Evolutionary conservation across 2,329 filamentous ascomycete genomes (phyloP).

Genomic region (Cyanodermella asteris): DNA sequence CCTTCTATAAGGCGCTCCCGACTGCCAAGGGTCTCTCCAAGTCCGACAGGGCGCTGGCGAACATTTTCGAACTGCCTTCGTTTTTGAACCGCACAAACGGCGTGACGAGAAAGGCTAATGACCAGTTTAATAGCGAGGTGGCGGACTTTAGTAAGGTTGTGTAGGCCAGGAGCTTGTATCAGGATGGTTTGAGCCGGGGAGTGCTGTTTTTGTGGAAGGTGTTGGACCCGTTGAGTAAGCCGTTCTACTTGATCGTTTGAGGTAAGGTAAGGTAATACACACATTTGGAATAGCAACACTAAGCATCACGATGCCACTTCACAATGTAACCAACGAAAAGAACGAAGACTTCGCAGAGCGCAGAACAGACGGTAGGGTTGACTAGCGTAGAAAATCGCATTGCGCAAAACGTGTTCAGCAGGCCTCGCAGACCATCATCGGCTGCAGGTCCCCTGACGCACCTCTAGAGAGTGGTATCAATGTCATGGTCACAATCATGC

Average conservation of each 20-base stretch:
- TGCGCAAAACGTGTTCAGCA: too few relatives aligned
- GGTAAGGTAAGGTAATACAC: too few relatives aligned
- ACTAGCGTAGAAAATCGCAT: too few relatives aligned
- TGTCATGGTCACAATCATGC: too few relatives aligned
- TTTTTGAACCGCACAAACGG: slow-evolving; percentile 16
- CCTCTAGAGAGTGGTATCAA: too few relatives aligned
- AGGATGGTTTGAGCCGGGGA: slow-evolving; percentile 20
- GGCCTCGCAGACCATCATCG: too few relatives aligned
- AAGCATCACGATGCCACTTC: too few relatives aligned
- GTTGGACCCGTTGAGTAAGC: slow-evolving; percentile 10
- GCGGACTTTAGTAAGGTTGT: slow-evolving; percentile 17
- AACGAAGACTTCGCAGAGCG: too few relatives aligned
- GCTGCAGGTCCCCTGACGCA: too few relatives aligned
- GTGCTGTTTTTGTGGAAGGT: slow-evolving; percentile 26
- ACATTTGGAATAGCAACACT: too few relatives aligned
- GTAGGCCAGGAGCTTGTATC: slow-evolving; percentile 19
- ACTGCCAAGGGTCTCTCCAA: slow-evolving; percentile 18
- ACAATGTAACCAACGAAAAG: too few relatives aligned
- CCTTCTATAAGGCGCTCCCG: slow-evolving; percentile 20
- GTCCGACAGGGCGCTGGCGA: slow-evolving; percentile 17
- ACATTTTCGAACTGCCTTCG: slow-evolving; percentile 19
- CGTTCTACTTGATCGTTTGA: slow-evolving; percentile 3
- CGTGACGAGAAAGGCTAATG: slow-evolving; percentile 14
- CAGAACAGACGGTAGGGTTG: too few relatives aligned
- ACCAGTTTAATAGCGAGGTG: slow-evolving; percentile 18